A percentile compares a stretch with the other conserved stretches of the same genome.
phyloP scores from a whole-genome alignment of 768 basidiomycete genomes.

The Tylopilus sp. region DNA sequence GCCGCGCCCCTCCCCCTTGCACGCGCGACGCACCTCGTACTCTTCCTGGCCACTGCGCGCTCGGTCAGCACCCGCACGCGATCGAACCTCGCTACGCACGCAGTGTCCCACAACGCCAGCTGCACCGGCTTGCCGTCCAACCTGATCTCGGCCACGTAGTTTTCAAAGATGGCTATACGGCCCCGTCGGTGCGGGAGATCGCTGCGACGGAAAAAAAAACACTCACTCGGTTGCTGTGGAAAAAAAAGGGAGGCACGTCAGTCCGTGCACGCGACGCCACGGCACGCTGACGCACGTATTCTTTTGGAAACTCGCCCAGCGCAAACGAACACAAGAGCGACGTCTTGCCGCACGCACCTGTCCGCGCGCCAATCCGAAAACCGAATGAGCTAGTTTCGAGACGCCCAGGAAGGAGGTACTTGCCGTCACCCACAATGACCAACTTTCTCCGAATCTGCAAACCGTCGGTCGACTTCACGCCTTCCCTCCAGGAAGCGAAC shows the following conservation, averaged over 20 bases:
- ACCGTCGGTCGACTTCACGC: not conserved
- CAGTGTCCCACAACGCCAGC: slow-evolving; percentile 97
- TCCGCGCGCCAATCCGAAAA: no score
- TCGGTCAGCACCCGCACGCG: not conserved
- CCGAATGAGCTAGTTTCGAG: no score
- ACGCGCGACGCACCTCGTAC: slow-evolving; percentile 66
- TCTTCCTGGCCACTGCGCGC: slow-evolving; percentile 88
- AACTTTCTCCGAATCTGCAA: slow-evolving; percentile 87
- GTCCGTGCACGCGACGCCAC: not conserved
- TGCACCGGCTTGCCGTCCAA: slow-evolving; percentile 98
- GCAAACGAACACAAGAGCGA: slow-evolving; percentile 89
- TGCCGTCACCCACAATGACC: slow-evolving; percentile 96
- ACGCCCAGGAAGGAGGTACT: slow-evolving; percentile 29
- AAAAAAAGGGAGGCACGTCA: no score
- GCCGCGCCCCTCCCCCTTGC: not conserved
- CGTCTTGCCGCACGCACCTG: slow-evolving; percentile 96
- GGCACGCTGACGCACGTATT: slow-evolving; percentile 69
- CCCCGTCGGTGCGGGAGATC: no score
- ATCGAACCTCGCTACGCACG: slow-evolving; percentile 54
- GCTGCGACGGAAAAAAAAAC: not conserved
- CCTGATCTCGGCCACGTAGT: slow-evolving; percentile 97
- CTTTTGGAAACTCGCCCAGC: slow-evolving; percentile 90
- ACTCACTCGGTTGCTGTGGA: slow-evolving; percentile 44
- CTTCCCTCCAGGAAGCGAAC: not conserved
- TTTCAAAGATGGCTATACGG: slow-evolving; percentile 81